phyloP scores from a whole-genome alignment of 306 rosid genomes.

The Vigna radiata region DNA sequence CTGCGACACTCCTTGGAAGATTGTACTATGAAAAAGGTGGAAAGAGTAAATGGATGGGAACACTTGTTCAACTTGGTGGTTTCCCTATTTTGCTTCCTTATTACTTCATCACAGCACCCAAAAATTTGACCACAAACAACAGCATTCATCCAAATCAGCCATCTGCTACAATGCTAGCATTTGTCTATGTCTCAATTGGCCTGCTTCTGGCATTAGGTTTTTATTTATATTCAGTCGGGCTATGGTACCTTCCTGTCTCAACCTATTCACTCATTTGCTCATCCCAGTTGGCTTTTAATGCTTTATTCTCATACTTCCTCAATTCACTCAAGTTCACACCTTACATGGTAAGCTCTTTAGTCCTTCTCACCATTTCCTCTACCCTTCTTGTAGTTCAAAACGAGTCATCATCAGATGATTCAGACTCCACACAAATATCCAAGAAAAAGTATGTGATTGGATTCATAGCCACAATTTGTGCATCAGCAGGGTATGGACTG shows the following conservation, averaged over 20 bases:
- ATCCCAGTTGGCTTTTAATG: constrained; percentile 48
- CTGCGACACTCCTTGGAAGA: constrained; percentile 48
- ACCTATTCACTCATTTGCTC: constrained; percentile 43
- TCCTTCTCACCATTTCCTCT: constrained; percentile 47
- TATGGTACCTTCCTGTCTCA: constrained; percentile 44
- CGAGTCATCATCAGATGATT: constrained; percentile 28
- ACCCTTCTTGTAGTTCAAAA: constrained; percentile 43
- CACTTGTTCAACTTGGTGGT: constrained; percentile 41
- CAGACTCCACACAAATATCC: constrained; percentile 9
- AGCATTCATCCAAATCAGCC: constrained; percentile 28
- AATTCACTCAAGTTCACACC: constrained; percentile 49
- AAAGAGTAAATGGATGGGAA: constrained; percentile 51
- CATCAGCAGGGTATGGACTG: constrained; percentile 48
- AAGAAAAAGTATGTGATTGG: constrained; percentile 42
- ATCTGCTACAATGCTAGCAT: constrained; percentile 25
- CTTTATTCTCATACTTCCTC: constrained; percentile 44
- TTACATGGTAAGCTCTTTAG: constrained; percentile 43
- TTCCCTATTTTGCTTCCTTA: constrained; percentile 46
- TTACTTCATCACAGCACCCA: constrained; percentile 32
- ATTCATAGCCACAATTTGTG: constrained; percentile 43
- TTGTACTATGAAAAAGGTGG: constrained; percentile 47
- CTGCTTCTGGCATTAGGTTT: constrained; percentile 31
- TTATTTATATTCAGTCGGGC: constrained; percentile 44
- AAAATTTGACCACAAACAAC: constrained; percentile 13
- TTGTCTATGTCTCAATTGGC: constrained; percentile 46